A percentile compares a stretch with the other conserved stretches of the same genome.
These are phyloP conservation scores for Fomitopsis pulvina DNA, from an alignment of 768 basidiomycete species.

Conservation along the genomic window DNA sequence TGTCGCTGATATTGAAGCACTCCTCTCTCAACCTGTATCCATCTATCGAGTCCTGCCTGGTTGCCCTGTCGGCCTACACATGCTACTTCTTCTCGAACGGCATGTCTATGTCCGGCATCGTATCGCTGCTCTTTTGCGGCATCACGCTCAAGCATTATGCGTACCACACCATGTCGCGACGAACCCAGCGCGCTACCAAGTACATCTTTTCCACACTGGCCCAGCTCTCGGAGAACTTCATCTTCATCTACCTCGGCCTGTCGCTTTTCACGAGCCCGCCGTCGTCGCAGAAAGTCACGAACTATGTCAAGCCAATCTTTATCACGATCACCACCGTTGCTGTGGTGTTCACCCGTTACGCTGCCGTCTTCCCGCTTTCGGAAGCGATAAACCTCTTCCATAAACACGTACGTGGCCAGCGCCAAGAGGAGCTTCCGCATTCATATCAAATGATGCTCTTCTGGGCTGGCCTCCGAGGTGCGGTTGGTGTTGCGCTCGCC, in stretches of 20 bases:
- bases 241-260: slow-evolving; percentile 97
- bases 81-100: slow-evolving; percentile 99
- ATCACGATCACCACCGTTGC: slow-evolving; percentile 87
- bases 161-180: slow-evolving; percentile 98
- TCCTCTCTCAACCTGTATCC: slow-evolving; percentile 82
- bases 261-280: slow-evolving; percentile 91
- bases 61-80: slow-evolving; percentile 90
- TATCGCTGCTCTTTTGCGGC: slow-evolving; percentile 95
- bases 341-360: slow-evolving; percentile 92
- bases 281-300: slow-evolving; percentile 66
- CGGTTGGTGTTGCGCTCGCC: slow-evolving; percentile 95
- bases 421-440: slow-evolving; percentile 88
- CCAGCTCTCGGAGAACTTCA: slow-evolving; percentile 96
- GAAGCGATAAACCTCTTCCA: slow-evolving; percentile 94
- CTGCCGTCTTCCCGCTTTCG: slow-evolving; percentile 91
- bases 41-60: slow-evolving; percentile 95
- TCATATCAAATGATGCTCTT: slow-evolving; percentile 99
- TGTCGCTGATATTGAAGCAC: slow-evolving; percentile 92
- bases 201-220: slow-evolving; percentile 95
- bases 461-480: slow-evolving; percentile 96
- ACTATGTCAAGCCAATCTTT: slow-evolving; percentile 92
- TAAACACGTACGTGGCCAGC: slow-evolving; percentile 75
- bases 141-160: slow-evolving; percentile 99
- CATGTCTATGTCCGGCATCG: slow-evolving; percentile 90
- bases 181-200: slow-evolving; percentile 90